Conservation (phyloP, 805 yeast species). For the Aciculoconidium aculeatum region DNA sequence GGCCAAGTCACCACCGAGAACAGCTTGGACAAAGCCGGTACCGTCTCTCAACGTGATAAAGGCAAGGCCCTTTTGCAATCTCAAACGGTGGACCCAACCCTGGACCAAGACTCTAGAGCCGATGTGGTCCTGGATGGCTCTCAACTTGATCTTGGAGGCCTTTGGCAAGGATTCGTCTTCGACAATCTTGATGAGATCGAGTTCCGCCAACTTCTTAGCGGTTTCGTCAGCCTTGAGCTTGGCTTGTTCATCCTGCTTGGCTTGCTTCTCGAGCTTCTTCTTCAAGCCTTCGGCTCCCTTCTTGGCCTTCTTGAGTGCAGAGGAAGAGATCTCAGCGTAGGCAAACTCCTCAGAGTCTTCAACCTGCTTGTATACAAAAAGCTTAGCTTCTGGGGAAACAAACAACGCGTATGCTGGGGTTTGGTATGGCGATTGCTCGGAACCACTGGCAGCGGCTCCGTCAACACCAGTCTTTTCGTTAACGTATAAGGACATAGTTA, state of each 20-base stretch:
- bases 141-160: conserved; percentile 65
- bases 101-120: conserved; percentile 70
- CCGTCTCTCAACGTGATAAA: conserved; percentile 95
- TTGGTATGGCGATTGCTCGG: conserved; percentile 66
- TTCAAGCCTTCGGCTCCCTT: conserved; percentile 90
- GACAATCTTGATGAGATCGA: conserved; percentile 62
- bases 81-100: conserved; percentile 96
- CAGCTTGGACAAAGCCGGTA: conserved; percentile 82
- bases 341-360: conserved; percentile 48
- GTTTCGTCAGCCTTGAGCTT: conserved; percentile 54
- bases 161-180: conserved; percentile 70
- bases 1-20: conserved; percentile 86
- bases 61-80: conserved; percentile 87
- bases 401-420: conserved; percentile 79
- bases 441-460: conserved; percentile 50
- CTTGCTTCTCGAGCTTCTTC: conserved; percentile 70
- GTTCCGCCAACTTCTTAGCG: conserved; percentile 69
- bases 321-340: conserved; percentile 75
- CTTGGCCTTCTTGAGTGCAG: conserved; percentile 92
- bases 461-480: conserved; percentile 73
- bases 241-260: conserved; percentile 54
- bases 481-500: conserved; percentile 50
- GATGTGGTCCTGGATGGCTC: conserved; percentile 45
- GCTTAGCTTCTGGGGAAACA: conserved; percentile 45
- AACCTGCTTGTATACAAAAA: conserved; percentile 54